These are phyloP conservation scores for Boletus sensibilis DNA, from an alignment of 768 basidiomycete species.

Conservation along the genomic window DNA sequence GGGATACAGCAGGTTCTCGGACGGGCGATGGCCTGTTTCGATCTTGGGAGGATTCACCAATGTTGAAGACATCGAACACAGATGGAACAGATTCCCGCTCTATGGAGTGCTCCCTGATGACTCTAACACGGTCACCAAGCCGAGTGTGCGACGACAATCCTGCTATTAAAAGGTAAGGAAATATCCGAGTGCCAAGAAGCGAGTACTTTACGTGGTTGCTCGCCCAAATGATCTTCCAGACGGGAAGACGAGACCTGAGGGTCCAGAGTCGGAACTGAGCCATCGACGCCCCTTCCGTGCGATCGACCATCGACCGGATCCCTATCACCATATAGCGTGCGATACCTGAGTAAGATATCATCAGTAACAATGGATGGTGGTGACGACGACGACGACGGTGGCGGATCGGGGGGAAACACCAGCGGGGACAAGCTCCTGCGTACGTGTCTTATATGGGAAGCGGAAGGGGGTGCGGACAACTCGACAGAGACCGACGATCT, in stretches of 20 bases:
- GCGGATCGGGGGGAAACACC: conserved; percentile 18
- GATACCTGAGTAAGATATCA: conserved; percentile 20
- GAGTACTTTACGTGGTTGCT: conserved; percentile 11
- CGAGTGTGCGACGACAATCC: conserved; percentile 8
- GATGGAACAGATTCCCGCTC: conserved; percentile 26
- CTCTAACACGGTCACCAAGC: conserved; percentile 13
- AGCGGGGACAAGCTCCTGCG: conserved; percentile 30
- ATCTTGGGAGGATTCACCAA: conserved; percentile 22
- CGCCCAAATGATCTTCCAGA: conserved; percentile 1
- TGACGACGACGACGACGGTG: background rate
- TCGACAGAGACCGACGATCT: conserved; percentile 16
- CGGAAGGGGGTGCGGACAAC: background rate
- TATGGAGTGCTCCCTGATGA: conserved; percentile 21
- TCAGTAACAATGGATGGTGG: conserved; percentile 14
- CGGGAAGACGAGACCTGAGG: conserved; percentile 6
- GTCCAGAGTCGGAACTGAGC: conserved; percentile 1
- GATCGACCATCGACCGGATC: conserved; percentile 2
- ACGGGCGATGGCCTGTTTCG: conserved; percentile 11
- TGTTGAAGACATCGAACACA: conserved; percentile 31
- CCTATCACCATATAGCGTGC: background rate
- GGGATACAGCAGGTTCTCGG: conserved; percentile 9
- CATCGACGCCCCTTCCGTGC: conserved; percentile 7
- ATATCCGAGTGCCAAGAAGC: background rate
- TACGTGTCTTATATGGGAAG: conserved; percentile 14
- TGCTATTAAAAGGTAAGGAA: background rate